Base-by-base conservation (phyloP, 305 asterid genomes). In the Solanum hybrid region DNA sequence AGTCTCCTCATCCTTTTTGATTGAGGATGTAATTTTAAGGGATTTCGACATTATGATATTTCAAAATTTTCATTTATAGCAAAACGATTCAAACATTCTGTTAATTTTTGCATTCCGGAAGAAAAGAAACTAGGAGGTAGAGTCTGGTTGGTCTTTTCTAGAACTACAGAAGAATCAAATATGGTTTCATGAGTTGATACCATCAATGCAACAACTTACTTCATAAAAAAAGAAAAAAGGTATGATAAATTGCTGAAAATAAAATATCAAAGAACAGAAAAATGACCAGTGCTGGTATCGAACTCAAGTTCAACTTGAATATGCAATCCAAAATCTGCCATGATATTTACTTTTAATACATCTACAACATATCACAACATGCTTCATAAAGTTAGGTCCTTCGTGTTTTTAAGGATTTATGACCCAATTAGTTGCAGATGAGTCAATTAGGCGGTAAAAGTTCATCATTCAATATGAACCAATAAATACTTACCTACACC, bases 401-500 rank as follows among this genome's bases (percentile, higher is more conserved):
- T 73, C 29, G n/a, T 11, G 76, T 32, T 40, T 77, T 36, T 45
- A n/a, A 35, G 14, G 84, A 11, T 31, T 45, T 75, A 42, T 87
- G 32, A 42, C 72, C 86, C 51, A 27, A 9, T 75, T 32, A 75
- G 36, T 42, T 87, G 72, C 34, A 75, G 40, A 87, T 76, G 27
- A 85, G 32, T 56, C 45, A 85, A 88, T 42, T 26, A 12, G 24
- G 66, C 10, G 12, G 60, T 71, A 37, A 45, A 34, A 24, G 66
- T 22, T 19, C 78, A 85, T 60, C 27, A 14, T 27, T 88, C 42
- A 56, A 79, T 56, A 88, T 35, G 87, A 77, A 40, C 7, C n/a
- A 73, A 60, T 14, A 87, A 79, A 84, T 22, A 36, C 86, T 29
- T 94, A 96, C 99, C 99, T 93, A 97, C 92, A 91, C 99, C 99